Evolutionary conservation across 257 asterid species (phyloP).

Genomic region (Penstemon eatonii): DNA sequence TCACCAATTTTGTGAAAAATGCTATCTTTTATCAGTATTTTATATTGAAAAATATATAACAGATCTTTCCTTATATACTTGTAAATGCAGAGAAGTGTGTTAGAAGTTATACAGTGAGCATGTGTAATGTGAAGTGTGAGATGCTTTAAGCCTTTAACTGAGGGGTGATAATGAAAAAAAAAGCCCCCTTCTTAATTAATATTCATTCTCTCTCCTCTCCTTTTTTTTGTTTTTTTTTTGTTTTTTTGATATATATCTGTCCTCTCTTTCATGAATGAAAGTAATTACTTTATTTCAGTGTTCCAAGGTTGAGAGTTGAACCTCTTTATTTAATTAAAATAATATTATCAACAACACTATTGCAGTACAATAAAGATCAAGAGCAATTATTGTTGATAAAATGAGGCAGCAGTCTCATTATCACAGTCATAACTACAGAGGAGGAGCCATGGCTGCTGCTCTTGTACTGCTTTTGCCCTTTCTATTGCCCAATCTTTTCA

Average conservation of each 20-base stretch:
- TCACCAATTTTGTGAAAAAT: constrained; percentile 4
- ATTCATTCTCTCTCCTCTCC: constrained; percentile 27
- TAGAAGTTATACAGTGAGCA: constrained; percentile 3
- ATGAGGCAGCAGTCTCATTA: constrained; percentile 50
- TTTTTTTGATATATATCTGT: not conserved
- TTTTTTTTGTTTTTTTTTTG: constrained; percentile 19
- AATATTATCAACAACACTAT: not conserved
- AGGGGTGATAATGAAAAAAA: constrained; percentile 47
- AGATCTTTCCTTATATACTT: not conserved
- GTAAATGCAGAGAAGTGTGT: constrained; percentile 1
- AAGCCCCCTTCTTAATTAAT: constrained; percentile 43
- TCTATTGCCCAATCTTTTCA: constrained; percentile 51
- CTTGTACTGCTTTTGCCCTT: constrained; percentile 67
- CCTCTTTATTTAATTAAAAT: constrained; percentile 12
- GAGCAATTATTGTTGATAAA: constrained; percentile 9
- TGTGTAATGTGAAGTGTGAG: constrained; percentile 56
- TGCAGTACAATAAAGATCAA: constrained; percentile 34
- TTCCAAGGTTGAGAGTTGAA: constrained; percentile 31
- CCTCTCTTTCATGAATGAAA: constrained; percentile 24
- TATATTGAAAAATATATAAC: not conserved
- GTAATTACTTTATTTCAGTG: constrained; percentile 38
- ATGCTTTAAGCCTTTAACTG: constrained; percentile 47
- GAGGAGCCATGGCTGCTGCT: constrained; percentile 76
- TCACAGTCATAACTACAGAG: constrained; percentile 46
- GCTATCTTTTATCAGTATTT: not conserved